Percentiles rank a stretch among this genome's conserved stretches.
These are phyloP conservation scores for Hygrophoropsis aurantiaca DNA, from an alignment of 768 basidiomycete genomes.

Conservation along the genomic window DNA sequence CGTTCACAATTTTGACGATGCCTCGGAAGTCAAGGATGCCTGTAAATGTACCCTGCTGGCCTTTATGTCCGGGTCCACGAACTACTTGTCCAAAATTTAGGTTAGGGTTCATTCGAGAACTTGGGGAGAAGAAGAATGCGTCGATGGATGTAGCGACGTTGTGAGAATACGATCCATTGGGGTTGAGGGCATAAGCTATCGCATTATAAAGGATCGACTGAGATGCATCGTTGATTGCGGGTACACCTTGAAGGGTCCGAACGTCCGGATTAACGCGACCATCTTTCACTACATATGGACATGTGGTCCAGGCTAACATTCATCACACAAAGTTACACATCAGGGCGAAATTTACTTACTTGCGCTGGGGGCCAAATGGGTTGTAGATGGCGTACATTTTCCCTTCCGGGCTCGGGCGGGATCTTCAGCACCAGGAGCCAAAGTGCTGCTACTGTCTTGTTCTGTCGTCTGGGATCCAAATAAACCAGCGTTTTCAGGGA, in stretches of 20 bases:
- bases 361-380: conserved; percentile 48
- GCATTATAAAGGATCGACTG: conserved; percentile 47
- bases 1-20: conserved; percentile 49
- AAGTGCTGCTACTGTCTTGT: conserved; percentile 22
- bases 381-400: conserved; percentile 50
- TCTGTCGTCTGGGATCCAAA: conserved; percentile 8
- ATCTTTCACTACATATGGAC: conserved; percentile 49
- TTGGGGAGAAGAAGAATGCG: conserved; percentile 44
- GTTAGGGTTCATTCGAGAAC: conserved; percentile 52
- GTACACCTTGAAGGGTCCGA: conserved; percentile 40
- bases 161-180: conserved; percentile 33
- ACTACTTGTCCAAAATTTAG: conserved; percentile 55
- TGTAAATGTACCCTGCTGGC: conserved; percentile 47
- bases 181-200: conserved; percentile 38
- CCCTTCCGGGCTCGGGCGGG: conserved; percentile 9
- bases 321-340: background rate
- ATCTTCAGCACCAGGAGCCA: conserved; percentile 22
- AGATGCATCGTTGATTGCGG: conserved; percentile 39
- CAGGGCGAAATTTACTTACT: conserved; percentile 34
- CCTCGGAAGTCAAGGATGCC: conserved; percentile 55
- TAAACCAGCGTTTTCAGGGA: background rate
- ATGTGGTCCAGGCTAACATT: conserved; percentile 37
- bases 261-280: conserved; percentile 59
- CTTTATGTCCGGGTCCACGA: conserved; percentile 46
- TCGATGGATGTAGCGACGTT: conserved; percentile 40